A percentile compares a stretch with the other conserved stretches of the same genome.
Conservation (phyloP, 495 filamentous ascomycete species). For the Podospora tetraspora region DNA sequence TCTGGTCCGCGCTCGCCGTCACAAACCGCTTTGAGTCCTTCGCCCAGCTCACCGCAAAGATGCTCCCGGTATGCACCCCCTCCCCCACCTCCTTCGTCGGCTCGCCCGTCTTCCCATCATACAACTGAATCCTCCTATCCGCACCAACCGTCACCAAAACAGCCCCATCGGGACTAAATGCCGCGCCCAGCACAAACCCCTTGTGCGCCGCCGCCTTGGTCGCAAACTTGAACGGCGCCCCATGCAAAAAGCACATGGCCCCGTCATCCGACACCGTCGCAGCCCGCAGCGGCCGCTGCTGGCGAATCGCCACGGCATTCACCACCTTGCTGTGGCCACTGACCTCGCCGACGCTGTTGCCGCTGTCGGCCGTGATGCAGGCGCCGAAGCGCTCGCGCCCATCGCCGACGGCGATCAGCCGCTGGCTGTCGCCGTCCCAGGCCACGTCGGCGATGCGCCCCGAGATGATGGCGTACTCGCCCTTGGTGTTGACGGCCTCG, state of each 20-base stretch:
- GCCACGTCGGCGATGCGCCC: slow-evolving; percentile 93
- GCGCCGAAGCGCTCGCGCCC: slow-evolving; percentile 91
- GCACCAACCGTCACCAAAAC: slow-evolving; percentile 82
- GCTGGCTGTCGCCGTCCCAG: slow-evolving; percentile 95
- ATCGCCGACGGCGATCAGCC: slow-evolving; percentile 92
- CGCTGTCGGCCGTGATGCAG: slow-evolving; percentile 91
- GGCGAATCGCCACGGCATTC: slow-evolving; percentile 85
- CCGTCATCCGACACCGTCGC: slow-evolving; percentile 88
- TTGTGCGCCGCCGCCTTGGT: slow-evolving; percentile 71
- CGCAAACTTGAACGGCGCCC: slow-evolving; percentile 91
- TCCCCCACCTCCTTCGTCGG: slow-evolving; percentile 70
- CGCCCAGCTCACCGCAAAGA: slow-evolving; percentile 87
- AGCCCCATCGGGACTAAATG: slow-evolving; percentile 85
- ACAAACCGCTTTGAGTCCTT: slow-evolving; percentile 83
- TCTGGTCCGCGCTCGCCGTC: slow-evolving; percentile 89
- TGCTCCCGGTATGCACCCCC: slow-evolving; percentile 80
- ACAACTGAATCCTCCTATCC: slow-evolving; percentile 84
- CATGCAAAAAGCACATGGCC: slow-evolving; percentile 85
- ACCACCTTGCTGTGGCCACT: slow-evolving; percentile 83
- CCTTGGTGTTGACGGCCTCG: slow-evolving; percentile 62
- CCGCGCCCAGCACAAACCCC: slow-evolving; percentile 81
- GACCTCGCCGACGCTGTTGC: slow-evolving; percentile 92
- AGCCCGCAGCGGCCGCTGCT: slow-evolving; percentile 82
- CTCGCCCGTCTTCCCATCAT: slow-evolving; percentile 92
- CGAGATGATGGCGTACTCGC: slow-evolving; percentile 91